Percentiles rank a stretch among this genome's conserved stretches.
phyloP scores from a whole-genome alignment of 2,329 filamentous ascomycete species.

The Didymella keratinophila region DNA sequence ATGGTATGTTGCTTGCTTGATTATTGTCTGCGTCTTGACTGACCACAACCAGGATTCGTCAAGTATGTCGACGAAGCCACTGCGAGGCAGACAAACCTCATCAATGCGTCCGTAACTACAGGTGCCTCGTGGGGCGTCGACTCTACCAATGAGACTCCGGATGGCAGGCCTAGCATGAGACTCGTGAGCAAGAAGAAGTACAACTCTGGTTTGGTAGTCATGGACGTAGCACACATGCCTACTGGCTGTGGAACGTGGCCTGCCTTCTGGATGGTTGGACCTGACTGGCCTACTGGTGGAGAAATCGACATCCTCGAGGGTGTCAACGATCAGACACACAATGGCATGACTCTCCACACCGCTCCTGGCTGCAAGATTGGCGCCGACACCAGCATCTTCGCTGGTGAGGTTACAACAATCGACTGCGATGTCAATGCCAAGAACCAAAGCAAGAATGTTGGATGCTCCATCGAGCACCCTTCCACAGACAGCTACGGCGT shows the following conservation, averaged over 20 bases:
- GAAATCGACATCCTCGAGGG: slow-evolving; percentile 61
- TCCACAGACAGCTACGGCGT: slow-evolving; percentile 57
- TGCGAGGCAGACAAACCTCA: slow-evolving; percentile 52
- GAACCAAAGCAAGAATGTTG: slow-evolving; percentile 51
- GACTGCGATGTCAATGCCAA: slow-evolving; percentile 59
- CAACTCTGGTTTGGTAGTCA: slow-evolving; percentile 57
- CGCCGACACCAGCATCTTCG: slow-evolving; percentile 53
- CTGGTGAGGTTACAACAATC: slow-evolving; percentile 57
- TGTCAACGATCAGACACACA: slow-evolving; percentile 53
- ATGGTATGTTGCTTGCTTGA: slow-evolving; percentile 37
- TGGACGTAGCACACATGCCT: slow-evolving; percentile 62
- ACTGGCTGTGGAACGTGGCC: slow-evolving; percentile 62
- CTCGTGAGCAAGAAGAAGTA: slow-evolving; percentile 58
- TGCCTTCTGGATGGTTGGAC: slow-evolving; percentile 51
- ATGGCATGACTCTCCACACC: slow-evolving; percentile 59
- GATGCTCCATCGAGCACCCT: slow-evolving; percentile 54
- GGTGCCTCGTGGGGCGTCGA: slow-evolving; percentile 59
- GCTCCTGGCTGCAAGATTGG: slow-evolving; percentile 54
- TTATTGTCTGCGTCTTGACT: background rate
- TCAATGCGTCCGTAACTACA: slow-evolving; percentile 42
- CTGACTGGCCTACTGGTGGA: slow-evolving; percentile 49
- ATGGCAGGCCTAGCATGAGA: slow-evolving; percentile 57
- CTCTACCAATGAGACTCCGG: slow-evolving; percentile 45
- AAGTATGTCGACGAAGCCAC: slow-evolving; percentile 52
- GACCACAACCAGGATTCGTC: slow-evolving; percentile 43